A percentile compares a stretch with the other conserved stretches of the same genome.
These are phyloP conservation scores for Daldinia eschscholtzii DNA, from an alignment of 2,329 filamentous ascomycete genomes.

Conservation along the genomic window DNA sequence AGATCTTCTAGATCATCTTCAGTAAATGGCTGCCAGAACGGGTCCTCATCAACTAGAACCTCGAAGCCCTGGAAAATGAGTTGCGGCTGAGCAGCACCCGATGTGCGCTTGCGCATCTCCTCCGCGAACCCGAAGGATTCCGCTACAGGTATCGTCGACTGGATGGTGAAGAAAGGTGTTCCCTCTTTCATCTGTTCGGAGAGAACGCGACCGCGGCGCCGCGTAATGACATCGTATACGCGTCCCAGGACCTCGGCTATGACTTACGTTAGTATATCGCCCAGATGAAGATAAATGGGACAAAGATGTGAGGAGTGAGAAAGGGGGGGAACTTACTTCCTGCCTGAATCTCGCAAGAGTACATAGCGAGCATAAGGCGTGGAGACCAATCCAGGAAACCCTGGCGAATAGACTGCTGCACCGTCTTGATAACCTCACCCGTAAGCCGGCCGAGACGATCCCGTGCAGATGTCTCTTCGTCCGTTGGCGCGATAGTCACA, in stretches of 20 bases:
- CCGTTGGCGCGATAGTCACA: constrained; percentile 71
- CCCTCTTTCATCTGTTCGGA: constrained; percentile 94
- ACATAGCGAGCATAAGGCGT: constrained; percentile 96
- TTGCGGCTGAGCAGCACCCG: constrained; percentile 90
- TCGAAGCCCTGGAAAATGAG: constrained; percentile 94
- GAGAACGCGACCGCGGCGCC: constrained; percentile 88
- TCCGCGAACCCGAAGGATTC: constrained; percentile 97
- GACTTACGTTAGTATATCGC: constrained; percentile 40
- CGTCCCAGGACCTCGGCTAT: constrained; percentile 90
- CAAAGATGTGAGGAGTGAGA: background rate
- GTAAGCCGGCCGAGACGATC: constrained; percentile 84
- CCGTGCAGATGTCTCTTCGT: constrained; percentile 65
- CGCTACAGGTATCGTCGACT: constrained; percentile 87
- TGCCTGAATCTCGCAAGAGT: constrained; percentile 96
- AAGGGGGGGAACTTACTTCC: no score
- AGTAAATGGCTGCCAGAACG: constrained; percentile 96
- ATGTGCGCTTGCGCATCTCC: constrained; percentile 95
- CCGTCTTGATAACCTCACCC: constrained; percentile 91
- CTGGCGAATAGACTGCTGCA: constrained; percentile 83
- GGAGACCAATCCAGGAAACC: constrained; percentile 97
- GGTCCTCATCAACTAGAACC: constrained; percentile 93
- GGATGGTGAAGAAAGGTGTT: constrained; percentile 95
- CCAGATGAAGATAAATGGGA: constrained; percentile 1
- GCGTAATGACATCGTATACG: constrained; percentile 97
- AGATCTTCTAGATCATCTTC: constrained; percentile 97